Conservation (phyloP, 306 rosid genomes). For the Dalbergia cultrata region DNA sequence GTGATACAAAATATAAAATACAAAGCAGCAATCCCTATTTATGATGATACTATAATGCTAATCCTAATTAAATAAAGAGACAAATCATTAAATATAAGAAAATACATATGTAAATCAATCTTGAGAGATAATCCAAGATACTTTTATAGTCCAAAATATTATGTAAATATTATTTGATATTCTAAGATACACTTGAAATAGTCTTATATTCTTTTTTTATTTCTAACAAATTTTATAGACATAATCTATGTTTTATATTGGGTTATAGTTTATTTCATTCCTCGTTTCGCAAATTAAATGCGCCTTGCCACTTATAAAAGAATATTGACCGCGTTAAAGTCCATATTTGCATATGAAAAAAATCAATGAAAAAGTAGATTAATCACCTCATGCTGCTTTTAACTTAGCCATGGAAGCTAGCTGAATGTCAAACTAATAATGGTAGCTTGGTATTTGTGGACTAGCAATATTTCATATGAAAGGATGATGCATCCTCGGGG, state of each 20-base stretch:
- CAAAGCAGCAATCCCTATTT: too few relatives aligned
- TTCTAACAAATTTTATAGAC: background rate
- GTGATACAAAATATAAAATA: too few relatives aligned
- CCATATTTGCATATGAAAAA: background rate
- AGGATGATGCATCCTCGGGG: background rate
- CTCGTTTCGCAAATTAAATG: constrained; percentile 3
- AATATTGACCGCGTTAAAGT: background rate
- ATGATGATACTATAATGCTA: too few relatives aligned
- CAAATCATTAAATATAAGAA: background rate
- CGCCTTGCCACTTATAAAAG: background rate
- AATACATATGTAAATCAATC: too few relatives aligned
- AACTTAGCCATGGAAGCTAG: too few relatives aligned
- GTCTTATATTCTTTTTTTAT: too few relatives aligned
- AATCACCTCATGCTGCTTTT: background rate
- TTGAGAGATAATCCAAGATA: too few relatives aligned
- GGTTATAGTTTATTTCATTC: background rate
- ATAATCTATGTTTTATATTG: background rate
- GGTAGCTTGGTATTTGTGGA: background rate
- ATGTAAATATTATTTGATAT: too few relatives aligned
- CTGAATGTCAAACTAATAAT: background rate
- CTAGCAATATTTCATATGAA: background rate
- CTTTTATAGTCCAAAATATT: too few relatives aligned
- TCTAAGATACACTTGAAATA: too few relatives aligned
- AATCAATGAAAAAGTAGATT: background rate
- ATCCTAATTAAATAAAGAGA: too few relatives aligned